Evolutionary conservation across 805 yeast genomes (phyloP).

Genomic region (Grigorovia humatica): DNA sequence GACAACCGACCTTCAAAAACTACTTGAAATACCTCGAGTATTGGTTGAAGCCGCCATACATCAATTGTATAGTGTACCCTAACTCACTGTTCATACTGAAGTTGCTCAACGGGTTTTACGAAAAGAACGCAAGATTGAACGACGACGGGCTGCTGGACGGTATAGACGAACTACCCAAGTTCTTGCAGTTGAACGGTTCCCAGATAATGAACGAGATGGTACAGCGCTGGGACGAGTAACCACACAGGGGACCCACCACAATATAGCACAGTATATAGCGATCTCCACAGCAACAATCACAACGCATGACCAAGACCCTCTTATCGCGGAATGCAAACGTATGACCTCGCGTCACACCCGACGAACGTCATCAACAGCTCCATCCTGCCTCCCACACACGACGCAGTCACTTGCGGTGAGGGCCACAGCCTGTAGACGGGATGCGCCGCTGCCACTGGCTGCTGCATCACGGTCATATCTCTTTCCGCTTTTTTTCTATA

Average conservation of each 20-base stretch:
- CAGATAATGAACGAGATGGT: slow-evolving; percentile 64
- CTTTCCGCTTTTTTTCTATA: too few species aligned
- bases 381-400: too few species aligned
- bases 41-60: slow-evolving; percentile 70
- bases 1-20: slow-evolving; percentile 52
- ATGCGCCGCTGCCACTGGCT: too few species aligned
- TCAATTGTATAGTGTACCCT: slow-evolving; percentile 49
- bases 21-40: slow-evolving; percentile 76
- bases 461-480: too few species aligned
- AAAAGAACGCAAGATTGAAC: slow-evolving; percentile 28
- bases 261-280: not conserved
- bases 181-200: slow-evolving; percentile 29
- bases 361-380: not conserved
- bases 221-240: slow-evolving; percentile 46
- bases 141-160: slow-evolving; percentile 34
- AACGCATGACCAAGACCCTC: not conserved
- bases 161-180: slow-evolving; percentile 48
- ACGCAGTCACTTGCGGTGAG: too few species aligned
- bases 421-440: too few species aligned
- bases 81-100: slow-evolving; percentile 76
- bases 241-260: not conserved
- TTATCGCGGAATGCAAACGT: not conserved
- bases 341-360: not conserved
- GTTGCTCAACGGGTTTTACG: slow-evolving; percentile 33
- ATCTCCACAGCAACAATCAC: not conserved